Evolutionary conservation across 1,284 basidiomycete species (phyloP).

Genomic region (Heliocybe sulcata): DNA sequence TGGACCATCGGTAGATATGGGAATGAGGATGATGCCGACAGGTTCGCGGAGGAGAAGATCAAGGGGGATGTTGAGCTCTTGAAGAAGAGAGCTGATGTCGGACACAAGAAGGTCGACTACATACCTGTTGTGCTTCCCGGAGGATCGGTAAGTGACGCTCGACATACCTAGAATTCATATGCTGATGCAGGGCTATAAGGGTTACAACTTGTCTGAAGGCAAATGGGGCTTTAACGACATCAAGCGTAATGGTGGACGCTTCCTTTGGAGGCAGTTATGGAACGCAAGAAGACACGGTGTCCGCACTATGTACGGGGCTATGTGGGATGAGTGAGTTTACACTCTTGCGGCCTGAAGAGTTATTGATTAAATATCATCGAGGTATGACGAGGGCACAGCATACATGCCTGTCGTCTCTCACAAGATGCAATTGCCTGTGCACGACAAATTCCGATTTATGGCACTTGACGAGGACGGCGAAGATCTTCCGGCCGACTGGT

Average conservation of each 20-base stretch:
- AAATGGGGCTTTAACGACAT: conserved; percentile 63
- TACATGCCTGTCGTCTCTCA: conserved; percentile 61
- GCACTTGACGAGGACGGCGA: conserved; percentile 67
- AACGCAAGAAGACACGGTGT: conserved; percentile 56
- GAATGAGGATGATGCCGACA: conserved; percentile 48
- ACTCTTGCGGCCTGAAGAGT: neutral
- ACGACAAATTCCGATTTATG: conserved; percentile 49
- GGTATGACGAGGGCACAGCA: conserved; percentile 76
- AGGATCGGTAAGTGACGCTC: conserved; percentile 48
- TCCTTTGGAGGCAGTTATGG: conserved; percentile 69
- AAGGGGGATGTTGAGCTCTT: conserved; percentile 56
- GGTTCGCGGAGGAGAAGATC: conserved; percentile 51
- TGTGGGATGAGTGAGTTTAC: conserved; percentile 76
- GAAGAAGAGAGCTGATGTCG: conserved; percentile 34
- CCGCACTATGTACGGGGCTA: conserved; percentile 67
- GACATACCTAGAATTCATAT: neutral
- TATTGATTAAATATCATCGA: conserved; percentile 16
- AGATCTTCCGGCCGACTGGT: conserved; percentile 71
- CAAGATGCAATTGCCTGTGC: conserved; percentile 48
- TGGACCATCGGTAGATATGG: conserved; percentile 68
- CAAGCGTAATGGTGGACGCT: conserved; percentile 59
- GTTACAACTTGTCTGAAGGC: conserved; percentile 58
- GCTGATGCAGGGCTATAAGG: conserved; percentile 27
- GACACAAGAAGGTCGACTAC: conserved; percentile 34
- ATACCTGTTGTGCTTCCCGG: conserved; percentile 71